phyloP scores from a whole-genome alignment of 257 asterid genomes.

The Prunella vulgaris region DNA sequence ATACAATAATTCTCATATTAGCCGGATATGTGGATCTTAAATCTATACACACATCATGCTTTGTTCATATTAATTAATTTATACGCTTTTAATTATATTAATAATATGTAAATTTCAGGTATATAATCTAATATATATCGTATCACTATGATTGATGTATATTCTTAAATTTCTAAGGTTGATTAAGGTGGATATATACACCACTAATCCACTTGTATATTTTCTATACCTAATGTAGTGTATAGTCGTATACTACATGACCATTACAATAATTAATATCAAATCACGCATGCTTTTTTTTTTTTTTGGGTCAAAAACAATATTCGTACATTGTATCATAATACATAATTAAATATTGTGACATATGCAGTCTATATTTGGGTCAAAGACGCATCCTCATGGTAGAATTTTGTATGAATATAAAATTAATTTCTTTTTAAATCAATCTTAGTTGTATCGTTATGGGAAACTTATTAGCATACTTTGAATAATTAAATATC shows the following conservation, averaged over 20 bases:
- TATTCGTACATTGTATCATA: not conserved
- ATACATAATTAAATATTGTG: not conserved
- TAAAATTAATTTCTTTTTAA: not conserved
- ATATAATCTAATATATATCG: too few relatives aligned
- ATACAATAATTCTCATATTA: too few relatives aligned
- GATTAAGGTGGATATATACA: slow-evolving; percentile 24
- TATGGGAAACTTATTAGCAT: not conserved
- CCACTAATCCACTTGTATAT: slow-evolving; percentile 3
- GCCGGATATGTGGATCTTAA: too few relatives aligned
- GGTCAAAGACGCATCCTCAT: slow-evolving; percentile 36
- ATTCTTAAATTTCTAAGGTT: not conserved
- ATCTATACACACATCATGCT: too few relatives aligned
- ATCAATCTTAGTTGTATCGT: slow-evolving; percentile 1
- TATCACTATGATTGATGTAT: slow-evolving; percentile 11
- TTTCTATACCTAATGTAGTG: slow-evolving; percentile 11
- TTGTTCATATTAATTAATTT: too few relatives aligned
- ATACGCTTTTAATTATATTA: too few relatives aligned
- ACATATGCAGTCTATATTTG: not conserved
- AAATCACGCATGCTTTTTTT: slow-evolving; percentile 22
- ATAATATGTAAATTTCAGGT: too few relatives aligned
- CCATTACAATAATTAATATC: not conserved
- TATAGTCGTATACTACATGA: slow-evolving; percentile 11
- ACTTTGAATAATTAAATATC: not conserved
- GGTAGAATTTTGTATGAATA: not conserved
- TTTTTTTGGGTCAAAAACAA: slow-evolving; percentile 4